Base-by-base conservation (phyloP, 208 protist species). In the Crithidia fasciculata region DNA sequence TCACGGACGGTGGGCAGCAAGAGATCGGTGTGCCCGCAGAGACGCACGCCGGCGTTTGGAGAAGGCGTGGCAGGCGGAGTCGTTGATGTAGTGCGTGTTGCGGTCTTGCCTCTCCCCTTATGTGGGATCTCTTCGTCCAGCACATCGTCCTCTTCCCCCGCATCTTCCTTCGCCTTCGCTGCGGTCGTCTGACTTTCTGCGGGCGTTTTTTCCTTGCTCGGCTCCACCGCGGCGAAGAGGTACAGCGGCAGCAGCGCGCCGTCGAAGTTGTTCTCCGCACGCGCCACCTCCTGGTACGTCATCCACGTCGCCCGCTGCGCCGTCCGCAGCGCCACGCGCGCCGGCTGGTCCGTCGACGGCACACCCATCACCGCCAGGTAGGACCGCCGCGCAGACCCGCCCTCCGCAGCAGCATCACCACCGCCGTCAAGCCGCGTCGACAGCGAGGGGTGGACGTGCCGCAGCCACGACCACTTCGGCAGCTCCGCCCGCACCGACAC, bases 341-440 rank as follows among this genome's bases (percentile, higher is more conserved):
- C 18, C 15, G 53, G 8, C 18, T 61, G 19, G 44, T 78, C 72
- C 3, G 58, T 55, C 9, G 72, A 72, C 12, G 57, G 72, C 19
- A 78, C 62, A 57, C 72, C 72, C 63, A 78, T 64, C 54, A 78
- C 72, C 0, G 72, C 62, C 19, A 57, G 3, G 37, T 57, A 68
- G 36, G 4, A n/a, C 12, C 15, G 15, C 6, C 50, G 50, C 16
- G 16, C 15, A 55, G 15, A 8, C 7, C 6, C 50, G n/a, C 15
- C 50, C 6, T 12, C 16, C 8, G 15, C 50, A 55, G 8, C 16
- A 12, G 15, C 50, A 0, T 18, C 16, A 55, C 0, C 50, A 12
- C 9, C 45, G 45, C 45, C 45, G 45, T 49, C 45, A 2, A 49
- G 45, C 45, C 12, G 7, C 45, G 45, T 13, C 16, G 16, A 36